Conservation (phyloP, 2,329 filamentous ascomycete genomes). For the Epichloe scottii region DNA sequence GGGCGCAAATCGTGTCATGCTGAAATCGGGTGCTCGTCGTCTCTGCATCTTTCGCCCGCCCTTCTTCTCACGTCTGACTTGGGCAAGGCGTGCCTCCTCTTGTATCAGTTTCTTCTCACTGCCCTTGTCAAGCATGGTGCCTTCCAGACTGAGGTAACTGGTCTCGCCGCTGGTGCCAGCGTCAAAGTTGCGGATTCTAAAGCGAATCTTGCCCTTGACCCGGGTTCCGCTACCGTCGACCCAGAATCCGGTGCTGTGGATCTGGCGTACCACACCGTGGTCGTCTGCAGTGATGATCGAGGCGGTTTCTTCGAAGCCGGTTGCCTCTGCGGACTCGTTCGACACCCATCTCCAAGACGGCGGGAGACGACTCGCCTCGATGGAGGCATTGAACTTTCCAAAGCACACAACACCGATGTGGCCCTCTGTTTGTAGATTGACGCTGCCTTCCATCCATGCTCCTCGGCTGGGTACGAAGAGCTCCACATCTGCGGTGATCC, state of each 20-base stretch:
- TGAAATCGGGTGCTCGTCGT: constrained; percentile 37
- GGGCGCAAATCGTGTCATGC: constrained; percentile 41
- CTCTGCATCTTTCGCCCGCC: constrained; percentile 17
- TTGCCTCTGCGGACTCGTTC: constrained; percentile 29
- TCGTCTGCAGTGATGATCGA: constrained; percentile 31
- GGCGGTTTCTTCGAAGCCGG: constrained; percentile 29
- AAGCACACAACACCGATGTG: constrained; percentile 83
- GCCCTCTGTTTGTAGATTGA: constrained; percentile 79
- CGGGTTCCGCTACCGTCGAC: constrained; percentile 56
- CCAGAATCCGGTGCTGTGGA: constrained; percentile 58
- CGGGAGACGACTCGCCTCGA: constrained; percentile 67
- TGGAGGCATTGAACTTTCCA: constrained; percentile 83
- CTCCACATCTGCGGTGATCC: constrained; percentile 78
- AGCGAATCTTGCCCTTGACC: constrained; percentile 58
- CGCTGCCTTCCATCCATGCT: constrained; percentile 62
- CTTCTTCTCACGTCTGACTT: constrained; percentile 23
- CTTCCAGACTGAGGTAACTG: constrained; percentile 75
- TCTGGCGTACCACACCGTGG: constrained; percentile 39
- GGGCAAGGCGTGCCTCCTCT: constrained; percentile 31
- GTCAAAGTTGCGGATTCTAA: constrained; percentile 77
- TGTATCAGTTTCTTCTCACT: constrained; percentile 47
- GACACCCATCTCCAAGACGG: constrained; percentile 69
- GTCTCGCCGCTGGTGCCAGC: constrained; percentile 61
- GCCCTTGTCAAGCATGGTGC: constrained; percentile 63
- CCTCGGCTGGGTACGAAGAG: constrained; percentile 68